These are phyloP conservation scores for Adiantum capillusveneris DNA, from an alignment of 75 land plant species.

Conservation along the genomic window DNA sequence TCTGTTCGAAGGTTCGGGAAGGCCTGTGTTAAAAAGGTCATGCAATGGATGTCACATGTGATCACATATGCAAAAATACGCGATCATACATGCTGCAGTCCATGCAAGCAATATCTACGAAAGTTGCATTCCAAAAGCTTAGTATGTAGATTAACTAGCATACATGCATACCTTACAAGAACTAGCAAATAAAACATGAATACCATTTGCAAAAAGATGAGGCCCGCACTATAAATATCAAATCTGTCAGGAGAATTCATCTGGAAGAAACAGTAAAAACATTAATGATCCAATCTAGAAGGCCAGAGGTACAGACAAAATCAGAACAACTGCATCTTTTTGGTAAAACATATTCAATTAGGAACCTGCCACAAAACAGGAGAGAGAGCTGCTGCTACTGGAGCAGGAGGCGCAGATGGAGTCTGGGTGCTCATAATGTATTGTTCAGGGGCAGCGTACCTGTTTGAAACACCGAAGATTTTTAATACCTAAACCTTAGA, in stretches of 20 bases:
- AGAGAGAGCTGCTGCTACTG: slow-evolving; percentile 93
- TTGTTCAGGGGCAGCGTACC: slow-evolving; percentile 99
- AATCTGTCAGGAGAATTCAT: slow-evolving; percentile 94
- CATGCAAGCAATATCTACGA: not conserved
- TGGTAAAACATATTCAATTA: too few relatives aligned
- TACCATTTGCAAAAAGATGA: slow-evolving; percentile 95
- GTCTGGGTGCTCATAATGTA: slow-evolving; percentile 99
- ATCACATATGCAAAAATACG: too few relatives aligned
- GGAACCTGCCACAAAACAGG: slow-evolving; percentile 95
- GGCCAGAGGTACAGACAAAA: too few relatives aligned
- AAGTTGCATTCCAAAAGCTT: not conserved
- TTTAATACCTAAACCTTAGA: too few relatives aligned
- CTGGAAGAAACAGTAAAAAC: slow-evolving; percentile 32
- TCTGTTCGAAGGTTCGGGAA: slow-evolving; percentile 77
- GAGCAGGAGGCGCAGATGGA: slow-evolving; percentile 92
- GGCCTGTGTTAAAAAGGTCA: slow-evolving; percentile 32
- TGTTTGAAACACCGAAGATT: slow-evolving; percentile 12
- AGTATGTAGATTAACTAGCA: too few relatives aligned
- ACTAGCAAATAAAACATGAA: not conserved
- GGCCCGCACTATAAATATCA: slow-evolving; percentile 93
- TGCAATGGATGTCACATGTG: too few relatives aligned
- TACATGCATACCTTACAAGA: too few relatives aligned
- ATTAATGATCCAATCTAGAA: slow-evolving; percentile 3
- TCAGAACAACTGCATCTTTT: too few relatives aligned
- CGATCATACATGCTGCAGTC: too few relatives aligned